phyloP scores from a whole-genome alignment of 768 basidiomycete species.

The Roridomyces roridus region DNA sequence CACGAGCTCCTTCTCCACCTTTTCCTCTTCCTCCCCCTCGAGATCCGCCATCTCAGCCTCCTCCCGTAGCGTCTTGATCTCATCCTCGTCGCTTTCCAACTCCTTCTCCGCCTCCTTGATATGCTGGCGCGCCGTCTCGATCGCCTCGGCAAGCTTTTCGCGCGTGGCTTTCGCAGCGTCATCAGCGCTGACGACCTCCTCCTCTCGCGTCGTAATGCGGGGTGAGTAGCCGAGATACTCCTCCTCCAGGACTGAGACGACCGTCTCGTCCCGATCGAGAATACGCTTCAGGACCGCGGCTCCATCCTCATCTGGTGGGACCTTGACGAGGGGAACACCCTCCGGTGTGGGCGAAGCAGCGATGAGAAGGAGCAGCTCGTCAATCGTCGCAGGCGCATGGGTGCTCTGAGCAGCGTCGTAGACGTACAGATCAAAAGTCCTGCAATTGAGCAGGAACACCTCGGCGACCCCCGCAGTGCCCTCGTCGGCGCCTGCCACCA shows the following conservation, averaged over 20 bases:
- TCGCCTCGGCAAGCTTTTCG: slow-evolving; percentile 5
- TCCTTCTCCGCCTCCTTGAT: slow-evolving; percentile 12
- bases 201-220: slow-evolving; percentile 1
- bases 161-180: background rate
- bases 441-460: slow-evolving; percentile 18
- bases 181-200: slow-evolving; percentile 10
- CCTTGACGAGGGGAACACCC: slow-evolving; percentile 3
- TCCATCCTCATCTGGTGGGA: slow-evolving; percentile 35
- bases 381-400: slow-evolving; percentile 2
- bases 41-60: background rate
- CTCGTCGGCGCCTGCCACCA: background rate
- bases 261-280: slow-evolving; percentile 35
- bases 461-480: background rate
- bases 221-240: slow-evolving; percentile 39
- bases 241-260: slow-evolving; percentile 37
- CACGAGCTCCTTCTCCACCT: background rate
- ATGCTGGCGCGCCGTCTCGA: background rate
- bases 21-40: background rate
- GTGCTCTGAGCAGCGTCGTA: background rate
- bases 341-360: slow-evolving; percentile 6
- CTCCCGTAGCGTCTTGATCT: background rate
- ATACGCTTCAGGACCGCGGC: slow-evolving; percentile 33
- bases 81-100: background rate
- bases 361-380: slow-evolving; percentile 15
- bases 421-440: slow-evolving; percentile 8